phyloP scores from a whole-genome alignment of 768 basidiomycete species.

The Boletus coccyginus region DNA sequence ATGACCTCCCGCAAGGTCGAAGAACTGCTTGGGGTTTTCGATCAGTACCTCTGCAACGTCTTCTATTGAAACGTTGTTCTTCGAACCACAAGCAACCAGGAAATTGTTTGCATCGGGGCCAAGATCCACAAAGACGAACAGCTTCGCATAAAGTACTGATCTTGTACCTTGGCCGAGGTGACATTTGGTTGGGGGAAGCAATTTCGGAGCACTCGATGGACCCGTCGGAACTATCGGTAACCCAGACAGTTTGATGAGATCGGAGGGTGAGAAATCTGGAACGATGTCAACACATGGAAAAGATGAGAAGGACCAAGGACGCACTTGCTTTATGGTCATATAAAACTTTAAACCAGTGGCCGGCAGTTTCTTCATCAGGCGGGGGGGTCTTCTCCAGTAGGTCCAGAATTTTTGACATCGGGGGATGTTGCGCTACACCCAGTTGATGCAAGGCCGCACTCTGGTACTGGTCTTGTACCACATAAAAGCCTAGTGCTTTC shows the following conservation, averaged over 20 bases:
- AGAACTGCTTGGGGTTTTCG: constrained; percentile 63
- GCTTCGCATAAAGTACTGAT: constrained; percentile 62
- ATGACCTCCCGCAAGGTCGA: constrained; percentile 59
- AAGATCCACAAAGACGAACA: constrained; percentile 86
- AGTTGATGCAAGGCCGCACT: constrained; percentile 54
- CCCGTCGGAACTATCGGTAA: constrained; percentile 61
- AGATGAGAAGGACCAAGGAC: constrained; percentile 11
- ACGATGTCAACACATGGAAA: background rate
- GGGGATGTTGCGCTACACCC: constrained; percentile 63
- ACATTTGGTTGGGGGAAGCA: constrained; percentile 58
- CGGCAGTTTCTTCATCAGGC: constrained; percentile 45
- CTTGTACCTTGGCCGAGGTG: constrained; percentile 50
- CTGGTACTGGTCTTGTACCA: constrained; percentile 50
- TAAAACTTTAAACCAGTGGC: constrained; percentile 60
- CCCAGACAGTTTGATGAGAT: constrained; percentile 53
- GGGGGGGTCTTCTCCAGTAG: constrained; percentile 57
- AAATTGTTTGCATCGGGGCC: constrained; percentile 76
- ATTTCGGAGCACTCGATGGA: constrained; percentile 30
- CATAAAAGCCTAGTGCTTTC: constrained; percentile 65
- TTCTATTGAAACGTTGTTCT: constrained; percentile 74
- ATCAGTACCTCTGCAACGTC: constrained; percentile 69
- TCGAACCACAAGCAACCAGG: constrained; percentile 77
- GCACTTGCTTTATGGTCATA: constrained; percentile 55
- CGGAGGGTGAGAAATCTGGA: constrained; percentile 51
- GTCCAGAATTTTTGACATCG: constrained; percentile 50